Conservation (phyloP, 768 basidiomycete species). For the Russula brevipes region DNA sequence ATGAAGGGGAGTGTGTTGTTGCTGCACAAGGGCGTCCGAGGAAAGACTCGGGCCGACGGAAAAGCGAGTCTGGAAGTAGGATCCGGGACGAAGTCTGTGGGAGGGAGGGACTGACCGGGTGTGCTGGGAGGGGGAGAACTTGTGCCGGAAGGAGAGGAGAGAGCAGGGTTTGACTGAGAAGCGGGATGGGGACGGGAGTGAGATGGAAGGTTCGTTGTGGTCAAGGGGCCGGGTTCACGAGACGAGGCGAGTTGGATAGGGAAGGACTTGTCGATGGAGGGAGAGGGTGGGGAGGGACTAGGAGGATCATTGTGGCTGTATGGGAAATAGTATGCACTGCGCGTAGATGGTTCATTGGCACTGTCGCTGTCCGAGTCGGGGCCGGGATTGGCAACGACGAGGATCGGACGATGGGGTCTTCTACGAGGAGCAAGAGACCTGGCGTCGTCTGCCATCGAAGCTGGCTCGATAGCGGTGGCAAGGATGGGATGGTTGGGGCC, state of each 20-base stretch:
- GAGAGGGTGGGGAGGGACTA: slow-evolving; percentile 32
- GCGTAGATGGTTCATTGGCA: slow-evolving; percentile 31
- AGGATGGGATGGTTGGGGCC: background rate
- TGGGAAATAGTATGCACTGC: slow-evolving; percentile 22
- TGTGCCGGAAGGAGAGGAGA: slow-evolving; percentile 66
- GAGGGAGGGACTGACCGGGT: slow-evolving; percentile 46
- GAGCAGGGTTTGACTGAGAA: slow-evolving; percentile 47
- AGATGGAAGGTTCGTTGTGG: slow-evolving; percentile 34
- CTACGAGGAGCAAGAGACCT: slow-evolving; percentile 35
- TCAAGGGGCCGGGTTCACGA: slow-evolving; percentile 34
- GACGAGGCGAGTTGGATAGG: slow-evolving; percentile 27
- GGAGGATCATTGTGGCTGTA: slow-evolving; percentile 27
- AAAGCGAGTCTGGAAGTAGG: slow-evolving; percentile 33
- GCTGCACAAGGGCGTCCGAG: slow-evolving; percentile 35
- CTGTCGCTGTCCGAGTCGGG: slow-evolving; percentile 43
- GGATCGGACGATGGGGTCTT: slow-evolving; percentile 35
- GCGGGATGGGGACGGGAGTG: slow-evolving; percentile 30
- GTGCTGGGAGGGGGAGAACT: slow-evolving; percentile 69
- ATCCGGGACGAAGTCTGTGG: slow-evolving; percentile 39
- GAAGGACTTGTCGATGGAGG: slow-evolving; percentile 27
- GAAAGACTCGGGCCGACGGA: slow-evolving; percentile 29
- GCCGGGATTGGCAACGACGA: slow-evolving; percentile 59
- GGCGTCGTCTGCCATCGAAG: slow-evolving; percentile 56
- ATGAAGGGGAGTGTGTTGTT: slow-evolving; percentile 31
- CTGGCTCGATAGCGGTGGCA: background rate